A percentile compares a stretch with the other conserved stretches of the same genome.
These are phyloP conservation scores for Teratosphaeria zuluensis DNA, from an alignment of 2,329 filamentous ascomycete genomes.

Conservation along the genomic window DNA sequence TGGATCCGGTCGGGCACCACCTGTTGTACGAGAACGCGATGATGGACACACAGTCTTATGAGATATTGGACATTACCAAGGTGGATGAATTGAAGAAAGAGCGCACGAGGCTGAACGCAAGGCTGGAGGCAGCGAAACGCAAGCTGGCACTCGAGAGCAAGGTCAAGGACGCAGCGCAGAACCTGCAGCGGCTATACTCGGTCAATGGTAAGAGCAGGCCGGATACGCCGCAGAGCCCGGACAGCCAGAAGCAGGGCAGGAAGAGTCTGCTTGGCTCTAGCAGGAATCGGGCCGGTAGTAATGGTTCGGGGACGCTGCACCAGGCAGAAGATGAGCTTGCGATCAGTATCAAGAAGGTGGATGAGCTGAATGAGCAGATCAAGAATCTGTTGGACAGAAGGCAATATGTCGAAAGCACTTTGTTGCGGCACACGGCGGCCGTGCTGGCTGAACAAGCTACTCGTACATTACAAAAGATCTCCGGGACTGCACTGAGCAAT, in stretches of 20 bases:
- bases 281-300: conserved; percentile 17
- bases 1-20: conserved; percentile 68
- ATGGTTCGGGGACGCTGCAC: conserved; percentile 35
- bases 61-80: conserved; percentile 83
- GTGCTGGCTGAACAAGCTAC: conserved; percentile 69
- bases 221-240: conserved; percentile 36
- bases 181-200: conserved; percentile 73
- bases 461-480: conserved; percentile 6
- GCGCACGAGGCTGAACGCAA: conserved; percentile 57
- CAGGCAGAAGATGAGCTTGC: conserved; percentile 66
- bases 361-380: conserved; percentile 72
- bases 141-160: conserved; percentile 87
- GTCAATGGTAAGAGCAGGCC: conserved; percentile 39
- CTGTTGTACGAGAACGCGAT: conserved; percentile 89
- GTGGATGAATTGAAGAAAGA: conserved; percentile 88
- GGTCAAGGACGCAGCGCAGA: conserved; percentile 84
- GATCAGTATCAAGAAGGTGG: conserved; percentile 68
- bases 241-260: conserved; percentile 40
- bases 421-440: conserved; percentile 85
- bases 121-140: conserved; percentile 71
- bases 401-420: conserved; percentile 61
- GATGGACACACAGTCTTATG: conserved; percentile 73
- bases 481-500: conserved; percentile 1
- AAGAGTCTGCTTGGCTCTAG: conserved; percentile 34
- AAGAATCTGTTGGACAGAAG: conserved; percentile 68